Evolutionary conservation across 1,284 basidiomycete species (phyloP), one percentile per base, ranked within the genome.

Genomic region (Lentinula novae-zelandiae): DNA sequence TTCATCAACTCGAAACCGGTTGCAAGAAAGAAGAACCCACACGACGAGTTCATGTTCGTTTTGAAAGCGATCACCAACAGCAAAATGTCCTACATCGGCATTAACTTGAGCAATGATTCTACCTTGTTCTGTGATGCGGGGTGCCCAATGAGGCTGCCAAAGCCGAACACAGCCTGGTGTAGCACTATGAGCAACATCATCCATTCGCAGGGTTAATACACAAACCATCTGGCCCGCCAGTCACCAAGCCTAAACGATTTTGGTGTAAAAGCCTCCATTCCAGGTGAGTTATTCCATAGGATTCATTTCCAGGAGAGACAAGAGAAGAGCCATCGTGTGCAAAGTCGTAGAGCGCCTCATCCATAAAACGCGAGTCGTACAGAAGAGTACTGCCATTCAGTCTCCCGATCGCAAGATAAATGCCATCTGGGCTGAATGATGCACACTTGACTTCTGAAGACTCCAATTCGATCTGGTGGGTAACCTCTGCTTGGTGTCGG

Each of bases 171-270:
- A 87, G 9, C 88, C 87, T 89, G 66, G 42, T 53, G 36, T 49
- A 56, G 39, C 13, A 34, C 38, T 53, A 57, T 31, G 50, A 33
- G n/a, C 50, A 33, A 44, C 49, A 57, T 12, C 27, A 27, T 4
- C 27, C 27, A 56, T 57, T 27, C 12, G 15, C 10, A 31, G 13
- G 15, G 55, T 39, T 52, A 39, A 12, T 61, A 58, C 22, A 57
- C 78, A 64, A 66, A 87, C 87, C 88, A 69, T 90, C 87, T 53
- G 80, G 76, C 0, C 87, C 88, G 3, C 83, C 86, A 15, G 81
- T 87, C 38, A 86, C 70, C 17, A 90, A 72, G 1, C 82, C 81
- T 7, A 79, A 69, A n/a, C 73, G 69, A 15, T 70, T 67, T 1
- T 73, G 68, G 58, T 68, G 69, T 6, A 74, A 75, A 51, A 82